A percentile compares a stretch with the other conserved stretches of the same genome.
Conservation (phyloP, 2,329 filamentous ascomycete genomes). For the Cytospora leucostoma region DNA sequence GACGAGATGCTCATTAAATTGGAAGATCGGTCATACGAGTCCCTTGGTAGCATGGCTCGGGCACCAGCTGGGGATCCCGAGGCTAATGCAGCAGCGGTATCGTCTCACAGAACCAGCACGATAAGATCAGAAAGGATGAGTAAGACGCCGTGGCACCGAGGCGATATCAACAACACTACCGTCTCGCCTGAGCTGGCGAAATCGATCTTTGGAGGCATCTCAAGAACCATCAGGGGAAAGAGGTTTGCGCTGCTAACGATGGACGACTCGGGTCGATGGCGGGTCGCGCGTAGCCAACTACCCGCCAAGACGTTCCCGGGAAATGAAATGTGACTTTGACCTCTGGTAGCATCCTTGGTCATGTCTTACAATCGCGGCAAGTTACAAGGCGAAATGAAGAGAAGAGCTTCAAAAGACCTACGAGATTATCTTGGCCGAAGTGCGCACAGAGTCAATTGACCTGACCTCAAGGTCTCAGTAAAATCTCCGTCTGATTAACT, state of each 20-base stretch:
- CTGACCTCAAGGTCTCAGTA: neutral
- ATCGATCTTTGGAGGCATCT: constrained; percentile 13
- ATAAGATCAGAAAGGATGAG: neutral
- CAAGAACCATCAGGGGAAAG: neutral
- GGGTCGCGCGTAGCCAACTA: constrained; percentile 5
- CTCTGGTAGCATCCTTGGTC: neutral
- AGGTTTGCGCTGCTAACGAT: constrained; percentile 15
- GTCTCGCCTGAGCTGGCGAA: constrained; percentile 8
- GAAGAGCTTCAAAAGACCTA: neutral
- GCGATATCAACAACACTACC: neutral
- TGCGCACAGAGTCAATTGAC: neutral
- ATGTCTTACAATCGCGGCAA: neutral
- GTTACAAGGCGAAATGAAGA: neutral
- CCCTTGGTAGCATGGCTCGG: neutral
- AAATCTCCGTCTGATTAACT: neutral
- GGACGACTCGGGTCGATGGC: constrained; percentile 22
- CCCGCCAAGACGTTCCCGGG: neutral
- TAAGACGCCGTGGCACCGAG: neutral
- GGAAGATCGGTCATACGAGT: neutral
- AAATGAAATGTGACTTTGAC: constrained; percentile 2
- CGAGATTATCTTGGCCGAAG: neutral
- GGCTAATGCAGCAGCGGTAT: neutral
- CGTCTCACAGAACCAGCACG: neutral
- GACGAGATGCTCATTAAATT: neutral
- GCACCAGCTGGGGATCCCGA: neutral